These are phyloP conservation scores for Aspergillus sp. DNA, from an alignment of 2,329 filamentous ascomycete genomes.

Conservation along the genomic window DNA sequence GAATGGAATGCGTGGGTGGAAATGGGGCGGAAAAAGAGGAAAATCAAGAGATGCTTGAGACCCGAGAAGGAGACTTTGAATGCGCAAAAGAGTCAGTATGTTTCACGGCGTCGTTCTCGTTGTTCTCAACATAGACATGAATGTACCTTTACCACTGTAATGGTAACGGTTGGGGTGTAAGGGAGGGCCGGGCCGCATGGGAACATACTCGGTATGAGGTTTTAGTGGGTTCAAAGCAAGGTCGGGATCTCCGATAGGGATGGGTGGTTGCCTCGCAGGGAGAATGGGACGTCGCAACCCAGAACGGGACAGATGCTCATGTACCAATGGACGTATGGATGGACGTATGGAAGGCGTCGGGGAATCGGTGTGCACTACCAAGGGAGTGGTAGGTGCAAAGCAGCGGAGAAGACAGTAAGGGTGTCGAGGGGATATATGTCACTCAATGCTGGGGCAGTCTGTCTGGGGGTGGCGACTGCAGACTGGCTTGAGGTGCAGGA, in stretches of 20 bases:
- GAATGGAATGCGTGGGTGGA: constrained; percentile 8
- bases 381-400: neutral
- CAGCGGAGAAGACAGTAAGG: neutral
- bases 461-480: neutral
- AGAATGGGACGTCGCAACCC: neutral
- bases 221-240: neutral
- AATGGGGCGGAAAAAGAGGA: neutral
- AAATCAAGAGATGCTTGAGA: neutral
- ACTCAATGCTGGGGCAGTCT: neutral
- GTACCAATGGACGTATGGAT: neutral
- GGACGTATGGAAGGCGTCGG: neutral
- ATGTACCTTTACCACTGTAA: too few species aligned
- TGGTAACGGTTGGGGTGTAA: constrained; percentile 8
- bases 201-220: constrained; percentile 9
- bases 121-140: neutral
- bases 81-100: constrained; percentile 11
- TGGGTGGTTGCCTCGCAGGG: neutral
- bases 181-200: constrained; percentile 15
- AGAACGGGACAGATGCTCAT: neutral
- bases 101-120: constrained; percentile 4
- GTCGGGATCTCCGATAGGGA: neutral
- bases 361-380: too few species aligned
- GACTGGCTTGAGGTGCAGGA: neutral
- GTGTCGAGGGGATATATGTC: neutral
- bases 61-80: constrained; percentile 8